Base-by-base conservation (phyloP, 2,329 filamentous ascomycete species). In the Ambrosiella xylebori region DNA sequence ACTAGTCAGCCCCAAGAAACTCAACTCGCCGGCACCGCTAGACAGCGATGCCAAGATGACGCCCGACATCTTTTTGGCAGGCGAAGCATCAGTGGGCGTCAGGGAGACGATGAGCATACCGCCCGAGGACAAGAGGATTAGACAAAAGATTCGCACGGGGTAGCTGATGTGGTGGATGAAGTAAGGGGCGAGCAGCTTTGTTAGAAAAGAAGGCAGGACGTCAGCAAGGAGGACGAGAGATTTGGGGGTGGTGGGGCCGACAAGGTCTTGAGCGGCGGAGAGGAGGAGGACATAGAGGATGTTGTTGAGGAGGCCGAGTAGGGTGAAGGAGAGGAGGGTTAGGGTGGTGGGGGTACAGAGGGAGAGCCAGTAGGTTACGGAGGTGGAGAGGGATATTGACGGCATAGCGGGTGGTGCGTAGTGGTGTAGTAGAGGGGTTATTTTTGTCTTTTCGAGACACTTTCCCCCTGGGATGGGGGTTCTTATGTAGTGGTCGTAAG, bases 231-330 rank as follows among this genome's bases (percentile, higher is more conserved):
- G 83, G 58, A 98, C 91, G 59, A 94, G 79, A 64, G 87, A 88
- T 70, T 97, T 97, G 54, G 93, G 93, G 1, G 96, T 77, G 37
- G 41, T 37, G 38, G 87, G 84, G 40, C 91, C 91, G 64, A 97
- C 93, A 61, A 98, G 86, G 66, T 98, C 93, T 65, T 96, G 86
- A 2, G 93, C 93, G 40, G 93, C 87, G 37, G 89, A 94, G 65
- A 98, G 85, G 67, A 97, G 93, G 69, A 97, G 87, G 58, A 97
- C 91, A 71, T 96, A 97, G 71, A 96, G 85, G 64, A 97, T 88
- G 73, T 97, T 97, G 71, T 98, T 97, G 68, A 97, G 93, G 15
- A 63, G 67, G 58, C 71, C 71, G 9, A 54, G 52, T 9, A 54
- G 39, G n/a, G n/a, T 15, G n/a, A 54, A 54, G 19, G 47, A 15